Base-by-base conservation (phyloP, 441 rosid species). In the Francoa sonchifolia region DNA sequence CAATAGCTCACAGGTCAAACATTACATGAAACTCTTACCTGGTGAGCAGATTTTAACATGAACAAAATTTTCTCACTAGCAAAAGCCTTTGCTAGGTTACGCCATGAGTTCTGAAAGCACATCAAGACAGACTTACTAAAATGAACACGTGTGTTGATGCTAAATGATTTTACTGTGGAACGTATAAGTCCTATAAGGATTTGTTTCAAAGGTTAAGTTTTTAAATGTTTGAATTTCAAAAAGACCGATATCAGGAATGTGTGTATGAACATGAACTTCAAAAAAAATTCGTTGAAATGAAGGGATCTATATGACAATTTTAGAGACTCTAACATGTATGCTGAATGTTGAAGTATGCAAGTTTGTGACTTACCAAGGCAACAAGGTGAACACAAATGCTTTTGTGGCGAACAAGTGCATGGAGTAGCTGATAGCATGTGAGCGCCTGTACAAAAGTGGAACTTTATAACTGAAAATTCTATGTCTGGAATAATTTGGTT, bases 1-100 rank as follows among this genome's bases (percentile, higher is more conserved):
- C 33, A 13, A 40, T 8, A 52, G 4, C 19, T 47, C 27, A 34
- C 44, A 41, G 27, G 49, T 10, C 42, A 55, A 50, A n/a, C n/a
- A 30, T 23, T 10, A 49, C 38, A 31, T 43, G 26, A 42, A 50
- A 35, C 53, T 43, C 55, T 60, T 67, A 80, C 98, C 94, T 90
- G 98, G 77, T 73, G 76, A 57, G 72, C 61, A 54, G 87, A 57
- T 62, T 73, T 82, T 55, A 90, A 67, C 67, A 68, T 57, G 59
- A 90, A 82, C 67, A 90, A 63, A 19, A 61, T 37, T 54, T 73
- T 74, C 44, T 76, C 93, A 66, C 71, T 76, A 36, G 87, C 88
- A 69, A 90, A 90, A 67, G 96, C 82, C 66, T 68, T 79, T 48
- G 94, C 85, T 32, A 90, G 71, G 48, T 71, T 73, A 60, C 69